These are phyloP conservation scores for Blepharisma undulans DNA, from an alignment of 169 alveolate species.

Conservation along the genomic window DNA sequence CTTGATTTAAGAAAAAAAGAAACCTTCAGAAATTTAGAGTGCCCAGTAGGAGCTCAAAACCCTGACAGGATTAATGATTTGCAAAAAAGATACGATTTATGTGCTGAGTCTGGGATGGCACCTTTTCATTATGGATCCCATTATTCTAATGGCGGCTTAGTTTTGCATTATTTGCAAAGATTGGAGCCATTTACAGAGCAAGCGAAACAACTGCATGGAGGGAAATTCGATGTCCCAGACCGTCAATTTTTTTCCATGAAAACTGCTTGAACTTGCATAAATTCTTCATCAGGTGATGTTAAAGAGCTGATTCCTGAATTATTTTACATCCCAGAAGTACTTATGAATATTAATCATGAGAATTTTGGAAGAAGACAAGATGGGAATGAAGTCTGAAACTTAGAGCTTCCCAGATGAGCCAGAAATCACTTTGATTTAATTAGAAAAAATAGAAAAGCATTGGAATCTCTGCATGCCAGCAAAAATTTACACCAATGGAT, in stretches of 20 bases:
- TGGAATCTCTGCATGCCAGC: background rate
- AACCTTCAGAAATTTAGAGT: slow-evolving; percentile 56
- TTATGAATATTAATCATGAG: background rate
- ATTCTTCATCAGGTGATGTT: background rate
- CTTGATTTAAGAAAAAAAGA: slow-evolving; percentile 45
- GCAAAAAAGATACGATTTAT: background rate
- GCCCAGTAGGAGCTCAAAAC: slow-evolving; percentile 84
- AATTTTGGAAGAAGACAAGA: background rate
- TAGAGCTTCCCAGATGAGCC: background rate
- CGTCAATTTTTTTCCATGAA: slow-evolving; percentile 58
- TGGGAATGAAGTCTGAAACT: background rate
- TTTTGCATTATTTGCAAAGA: slow-evolving; percentile 46
- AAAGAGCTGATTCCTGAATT: slow-evolving; percentile 12
- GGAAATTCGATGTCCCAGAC: slow-evolving; percentile 72
- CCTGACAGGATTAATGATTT: slow-evolving; percentile 24
- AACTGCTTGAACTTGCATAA: background rate
- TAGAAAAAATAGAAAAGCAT: background rate
- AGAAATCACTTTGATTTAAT: background rate
- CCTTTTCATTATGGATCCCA: slow-evolving; percentile 19
- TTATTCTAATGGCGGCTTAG: slow-evolving; percentile 26
- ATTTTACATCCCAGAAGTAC: background rate
- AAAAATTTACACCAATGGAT: slow-evolving; percentile 21
- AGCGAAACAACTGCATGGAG: slow-evolving; percentile 63
- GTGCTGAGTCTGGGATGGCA: background rate
- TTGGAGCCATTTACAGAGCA: slow-evolving; percentile 70